Conservation (phyloP, 2,329 filamentous ascomycete species). For the Xylaria sp. region DNA sequence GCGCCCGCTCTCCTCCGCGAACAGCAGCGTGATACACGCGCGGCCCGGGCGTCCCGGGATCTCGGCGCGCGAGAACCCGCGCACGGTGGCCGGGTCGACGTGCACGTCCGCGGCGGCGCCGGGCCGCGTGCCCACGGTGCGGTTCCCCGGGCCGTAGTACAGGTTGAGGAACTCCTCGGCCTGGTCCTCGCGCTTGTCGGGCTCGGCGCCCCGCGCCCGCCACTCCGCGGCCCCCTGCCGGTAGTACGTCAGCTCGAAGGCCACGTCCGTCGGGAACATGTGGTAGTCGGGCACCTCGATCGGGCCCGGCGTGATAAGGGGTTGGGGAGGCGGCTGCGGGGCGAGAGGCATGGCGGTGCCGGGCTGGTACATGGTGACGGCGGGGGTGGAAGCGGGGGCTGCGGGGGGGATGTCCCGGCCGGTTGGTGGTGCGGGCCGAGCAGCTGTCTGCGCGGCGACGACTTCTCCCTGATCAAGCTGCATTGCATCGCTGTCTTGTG, state of each 20-base stretch:
- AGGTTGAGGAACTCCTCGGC: conserved; percentile 15
- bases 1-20: conserved; percentile 14
- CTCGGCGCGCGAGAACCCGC: conserved; percentile 16
- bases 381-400: no score
- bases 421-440: no score
- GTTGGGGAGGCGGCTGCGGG: background rate
- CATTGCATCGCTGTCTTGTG: no score
- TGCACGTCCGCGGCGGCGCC: conserved; percentile 10
- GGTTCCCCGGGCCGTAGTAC: conserved; percentile 21
- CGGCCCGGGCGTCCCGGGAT: conserved; percentile 21
- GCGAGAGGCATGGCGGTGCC: background rate
- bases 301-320: background rate
- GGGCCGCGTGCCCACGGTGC: conserved; percentile 9
- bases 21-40: conserved; percentile 4
- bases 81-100: conserved; percentile 25
- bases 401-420: no score
- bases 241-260: conserved; percentile 30
- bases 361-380: no score
- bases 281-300: background rate
- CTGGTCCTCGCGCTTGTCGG: conserved; percentile 11
- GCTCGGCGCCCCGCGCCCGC: conserved; percentile 5
- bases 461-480: no score
- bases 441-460: no score
- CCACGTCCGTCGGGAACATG: background rate
- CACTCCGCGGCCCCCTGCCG: conserved; percentile 22